Evolutionary conservation across 2,329 filamentous ascomycete genomes (phyloP).

Genomic region (Pseudodiploospora longispora): DNA sequence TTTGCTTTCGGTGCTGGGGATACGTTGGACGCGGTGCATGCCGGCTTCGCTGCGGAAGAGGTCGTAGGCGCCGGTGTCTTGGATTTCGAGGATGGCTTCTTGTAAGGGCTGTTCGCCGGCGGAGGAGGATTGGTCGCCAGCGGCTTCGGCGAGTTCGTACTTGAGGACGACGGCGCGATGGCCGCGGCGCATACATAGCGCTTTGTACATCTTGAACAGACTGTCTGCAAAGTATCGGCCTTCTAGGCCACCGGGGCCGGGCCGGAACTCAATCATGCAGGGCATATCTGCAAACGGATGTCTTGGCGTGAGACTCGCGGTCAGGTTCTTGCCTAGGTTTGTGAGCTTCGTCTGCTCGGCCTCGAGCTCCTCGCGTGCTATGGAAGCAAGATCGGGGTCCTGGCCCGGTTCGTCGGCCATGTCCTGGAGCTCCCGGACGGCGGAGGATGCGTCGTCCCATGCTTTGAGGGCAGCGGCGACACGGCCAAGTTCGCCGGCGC

Average conservation of each 20-base stretch:
- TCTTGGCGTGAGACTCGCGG: slow-evolving; percentile 70
- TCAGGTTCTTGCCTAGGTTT: slow-evolving; percentile 58
- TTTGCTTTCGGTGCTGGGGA: slow-evolving; percentile 84
- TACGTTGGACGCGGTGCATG: slow-evolving; percentile 89
- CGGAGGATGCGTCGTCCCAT: slow-evolving; percentile 47
- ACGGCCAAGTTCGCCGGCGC: slow-evolving; percentile 51
- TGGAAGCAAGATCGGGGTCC: slow-evolving; percentile 63
- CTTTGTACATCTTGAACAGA: slow-evolving; percentile 82
- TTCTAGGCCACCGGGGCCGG: slow-evolving; percentile 86
- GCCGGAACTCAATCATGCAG: slow-evolving; percentile 85
- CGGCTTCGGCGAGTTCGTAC: slow-evolving; percentile 67
- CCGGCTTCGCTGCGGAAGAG: slow-evolving; percentile 79
- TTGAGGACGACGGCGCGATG: slow-evolving; percentile 65
- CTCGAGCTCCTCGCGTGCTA: slow-evolving; percentile 77
- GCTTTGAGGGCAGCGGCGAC: slow-evolving; percentile 50
- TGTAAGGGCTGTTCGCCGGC: slow-evolving; percentile 63
- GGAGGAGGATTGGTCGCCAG: slow-evolving; percentile 40
- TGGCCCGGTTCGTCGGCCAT: slow-evolving; percentile 39
- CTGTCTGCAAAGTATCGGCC: slow-evolving; percentile 84
- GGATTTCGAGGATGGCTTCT: slow-evolving; percentile 82
- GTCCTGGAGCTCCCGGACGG: slow-evolving; percentile 44
- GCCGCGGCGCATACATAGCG: slow-evolving; percentile 63
- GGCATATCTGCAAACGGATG: slow-evolving; percentile 87
- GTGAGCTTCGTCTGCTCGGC: slow-evolving; percentile 55
- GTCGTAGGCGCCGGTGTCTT: slow-evolving; percentile 70